Base-by-base conservation (phyloP, 2,329 filamentous ascomycete species). In the Ophiosphaerella narmari region DNA sequence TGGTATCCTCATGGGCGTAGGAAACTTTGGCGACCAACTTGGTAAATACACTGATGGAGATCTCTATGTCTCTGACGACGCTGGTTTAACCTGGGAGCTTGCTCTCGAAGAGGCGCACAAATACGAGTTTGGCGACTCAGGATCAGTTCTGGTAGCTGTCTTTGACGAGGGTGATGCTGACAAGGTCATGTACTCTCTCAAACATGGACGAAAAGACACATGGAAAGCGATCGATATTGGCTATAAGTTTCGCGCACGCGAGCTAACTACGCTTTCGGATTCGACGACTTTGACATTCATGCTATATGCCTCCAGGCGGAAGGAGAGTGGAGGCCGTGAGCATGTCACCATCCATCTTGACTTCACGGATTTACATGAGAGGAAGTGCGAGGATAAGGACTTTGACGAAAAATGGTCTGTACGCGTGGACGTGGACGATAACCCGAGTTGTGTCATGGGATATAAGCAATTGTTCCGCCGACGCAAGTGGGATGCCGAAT, bases 61-160 rank as follows among this genome's bases (percentile, higher is more conserved):
- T 69, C 82, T 96, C 1, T 97, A 86, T 67, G 85, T 97, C 23
- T 99, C 94, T 0, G 90, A 96, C 66, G 86, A 97, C 73, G 93
- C 92, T 16, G 94, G 94, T 35, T 76, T 90, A 52, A 92, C 86
- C 1, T 99, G 95, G 94, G 84, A 79, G 33, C 79, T 86, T 67
- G 83, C 86, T 0, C 80, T 90, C 5, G 80, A 91, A 13, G 90
- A 90, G 16, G 89, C 92, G 11, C 91, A 97, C 76, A 94, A 95
- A 71, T 99, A 96, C 73, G 92, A 97, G 67, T 95, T 97, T 71
- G 94, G 94, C 45, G 93, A 97, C 63, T 88, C 95, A 59, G 94
- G 94, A 1, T 91, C 91, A 13, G 83, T 99, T 16, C 78, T 99
- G 26, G 82, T 97, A 26, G 94, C 94, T 4, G 80, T 97, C 33